A percentile compares a stretch with the other conserved stretches of the same genome.
Evolutionary conservation across 495 filamentous ascomycete species (phyloP).

Genomic region (Penicillium angulare): DNA sequence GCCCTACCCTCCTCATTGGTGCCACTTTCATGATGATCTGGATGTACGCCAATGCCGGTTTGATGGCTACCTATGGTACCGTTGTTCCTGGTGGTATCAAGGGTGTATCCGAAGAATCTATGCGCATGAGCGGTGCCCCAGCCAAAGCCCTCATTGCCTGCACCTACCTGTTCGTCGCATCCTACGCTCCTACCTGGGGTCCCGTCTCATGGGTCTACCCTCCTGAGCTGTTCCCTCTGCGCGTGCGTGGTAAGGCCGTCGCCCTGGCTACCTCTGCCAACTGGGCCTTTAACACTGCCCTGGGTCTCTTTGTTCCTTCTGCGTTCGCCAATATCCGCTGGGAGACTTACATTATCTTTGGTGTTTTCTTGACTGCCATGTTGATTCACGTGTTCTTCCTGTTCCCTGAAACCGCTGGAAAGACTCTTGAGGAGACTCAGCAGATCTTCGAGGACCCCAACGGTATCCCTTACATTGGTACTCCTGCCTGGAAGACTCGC

Average conservation of each 20-base stretch:
- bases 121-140: constrained; percentile 32
- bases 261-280: constrained; percentile 66
- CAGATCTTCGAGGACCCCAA: constrained; percentile 63
- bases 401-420: constrained; percentile 78
- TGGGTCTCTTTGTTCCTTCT: constrained; percentile 70
- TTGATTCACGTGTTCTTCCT: constrained; percentile 72
- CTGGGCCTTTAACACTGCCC: constrained; percentile 78
- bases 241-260: constrained; percentile 62
- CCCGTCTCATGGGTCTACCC: constrained; percentile 66
- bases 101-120: constrained; percentile 32
- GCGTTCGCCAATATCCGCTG: constrained; percentile 70
- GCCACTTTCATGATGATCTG: constrained; percentile 66
- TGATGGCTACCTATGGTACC: constrained; percentile 55
- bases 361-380: constrained; percentile 67
- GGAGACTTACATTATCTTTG: constrained; percentile 74
- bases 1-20: constrained; percentile 61
- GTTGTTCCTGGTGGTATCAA: constrained; percentile 49
- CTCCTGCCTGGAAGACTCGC: constrained; percentile 66
- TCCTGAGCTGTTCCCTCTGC: constrained; percentile 63
- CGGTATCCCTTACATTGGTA: constrained; percentile 63
- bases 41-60: constrained; percentile 65
- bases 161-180: constrained; percentile 63
- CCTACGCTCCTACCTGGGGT: constrained; percentile 58
- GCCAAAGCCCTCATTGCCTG: constrained; percentile 62
- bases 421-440: constrained; percentile 76